A percentile compares a stretch with the other conserved stretches of the same genome.
Evolutionary conservation across 1,284 basidiomycete genomes (phyloP).

Genomic region (Sanghuangporus baumii): DNA sequence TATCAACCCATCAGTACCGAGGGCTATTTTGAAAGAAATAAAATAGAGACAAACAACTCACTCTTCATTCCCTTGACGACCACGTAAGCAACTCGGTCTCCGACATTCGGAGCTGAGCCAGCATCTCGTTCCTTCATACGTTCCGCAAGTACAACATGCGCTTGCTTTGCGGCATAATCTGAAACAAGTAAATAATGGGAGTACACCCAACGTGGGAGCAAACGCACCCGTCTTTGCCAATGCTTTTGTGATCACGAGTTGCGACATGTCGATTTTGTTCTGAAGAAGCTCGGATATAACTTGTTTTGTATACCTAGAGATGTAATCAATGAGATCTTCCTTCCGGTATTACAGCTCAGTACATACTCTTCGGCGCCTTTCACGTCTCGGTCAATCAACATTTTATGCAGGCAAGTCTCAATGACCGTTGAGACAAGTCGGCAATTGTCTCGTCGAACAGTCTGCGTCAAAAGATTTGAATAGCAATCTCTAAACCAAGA

Average conservation of each 20-base stretch:
- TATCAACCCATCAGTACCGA: background rate
- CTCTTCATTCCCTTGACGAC: conserved; percentile 95
- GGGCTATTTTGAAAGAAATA: background rate
- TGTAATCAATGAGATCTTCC: conserved; percentile 7
- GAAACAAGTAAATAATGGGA: conserved; percentile 9
- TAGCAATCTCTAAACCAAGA: background rate
- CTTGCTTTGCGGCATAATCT: conserved; percentile 91
- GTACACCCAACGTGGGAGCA: background rate
- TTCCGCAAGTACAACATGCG: conserved; percentile 90
- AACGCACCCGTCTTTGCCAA: conserved; percentile 75
- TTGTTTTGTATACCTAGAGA: conserved; percentile 80
- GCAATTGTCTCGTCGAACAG: conserved; percentile 94
- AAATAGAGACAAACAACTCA: conserved; percentile 24
- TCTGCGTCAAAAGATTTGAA: conserved; percentile 42
- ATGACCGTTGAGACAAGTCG: conserved; percentile 94
- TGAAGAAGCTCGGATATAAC: conserved; percentile 90
- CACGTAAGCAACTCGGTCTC: conserved; percentile 96
- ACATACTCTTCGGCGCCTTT: conserved; percentile 82
- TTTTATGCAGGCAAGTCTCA: conserved; percentile 93
- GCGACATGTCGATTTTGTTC: conserved; percentile 96
- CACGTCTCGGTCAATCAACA: conserved; percentile 92
- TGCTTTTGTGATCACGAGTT: conserved; percentile 96
- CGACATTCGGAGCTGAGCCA: conserved; percentile 86
- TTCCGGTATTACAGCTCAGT: background rate
- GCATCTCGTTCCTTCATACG: conserved; percentile 94